A percentile compares a stretch with the other conserved stretches of the same genome.
These are phyloP conservation scores for Xylaria telfairii DNA, from an alignment of 495 filamentous ascomycete species.

Conservation along the genomic window DNA sequence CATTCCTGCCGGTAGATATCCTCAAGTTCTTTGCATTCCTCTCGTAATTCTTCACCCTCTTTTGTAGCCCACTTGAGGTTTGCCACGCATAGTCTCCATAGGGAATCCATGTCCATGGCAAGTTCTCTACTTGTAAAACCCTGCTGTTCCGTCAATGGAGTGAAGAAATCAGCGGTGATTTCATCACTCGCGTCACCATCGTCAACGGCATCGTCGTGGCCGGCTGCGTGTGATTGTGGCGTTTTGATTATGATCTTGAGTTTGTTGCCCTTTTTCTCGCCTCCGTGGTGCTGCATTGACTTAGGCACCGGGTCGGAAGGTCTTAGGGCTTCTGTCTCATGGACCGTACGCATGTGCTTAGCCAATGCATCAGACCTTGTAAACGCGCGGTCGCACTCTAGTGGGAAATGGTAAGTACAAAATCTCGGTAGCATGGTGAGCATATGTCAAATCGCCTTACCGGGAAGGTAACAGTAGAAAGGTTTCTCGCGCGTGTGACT, in stretches of 20 bases:
- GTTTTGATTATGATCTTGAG: conserved; percentile 69
- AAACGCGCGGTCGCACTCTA: conserved; percentile 97
- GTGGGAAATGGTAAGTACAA: conserved; percentile 23
- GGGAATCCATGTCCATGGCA: conserved; percentile 66
- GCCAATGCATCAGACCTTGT: conserved; percentile 95
- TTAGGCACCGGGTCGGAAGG: conserved; percentile 87
- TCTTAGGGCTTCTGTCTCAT: conserved; percentile 92
- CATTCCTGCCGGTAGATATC: conserved; percentile 76
- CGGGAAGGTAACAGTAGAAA: conserved; percentile 93
- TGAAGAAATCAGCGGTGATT: conserved; percentile 52
- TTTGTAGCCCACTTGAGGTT: conserved; percentile 83
- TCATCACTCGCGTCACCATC: conserved; percentile 59
- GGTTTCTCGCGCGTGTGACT: conserved; percentile 98
- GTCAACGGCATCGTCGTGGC: conserved; percentile 59
- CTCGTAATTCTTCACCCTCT: conserved; percentile 66
- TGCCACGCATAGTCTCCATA: conserved; percentile 75
- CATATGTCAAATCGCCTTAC: conserved; percentile 54
- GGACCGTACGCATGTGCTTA: conserved; percentile 98
- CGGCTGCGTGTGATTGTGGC: conserved; percentile 58
- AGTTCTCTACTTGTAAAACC: conserved; percentile 78
- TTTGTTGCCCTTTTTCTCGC: conserved; percentile 63
- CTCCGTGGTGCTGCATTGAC: conserved; percentile 61
- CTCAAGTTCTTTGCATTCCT: conserved; percentile 69
- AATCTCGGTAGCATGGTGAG: background rate
- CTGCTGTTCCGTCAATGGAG: conserved; percentile 62